A percentile compares a stretch with the other conserved stretches of the same genome.
Conservation (phyloP, 1,284 basidiomycete species). For the Papiliotrema nemorosa region DNA sequence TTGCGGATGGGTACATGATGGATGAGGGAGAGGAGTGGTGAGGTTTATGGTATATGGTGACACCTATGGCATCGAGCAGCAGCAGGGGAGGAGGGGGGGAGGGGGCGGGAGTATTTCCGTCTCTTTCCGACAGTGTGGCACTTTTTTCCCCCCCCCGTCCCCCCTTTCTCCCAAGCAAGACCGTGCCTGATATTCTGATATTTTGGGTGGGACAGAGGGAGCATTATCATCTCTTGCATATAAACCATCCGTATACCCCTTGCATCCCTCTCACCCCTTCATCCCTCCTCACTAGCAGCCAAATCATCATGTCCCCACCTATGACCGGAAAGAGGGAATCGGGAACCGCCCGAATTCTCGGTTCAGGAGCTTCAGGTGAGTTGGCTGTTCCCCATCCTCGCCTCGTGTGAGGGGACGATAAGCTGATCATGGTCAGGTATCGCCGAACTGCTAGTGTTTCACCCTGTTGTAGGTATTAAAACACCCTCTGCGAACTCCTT, state of each 20-base stretch:
- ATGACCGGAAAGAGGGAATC: slow-evolving; percentile 60
- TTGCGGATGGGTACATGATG: slow-evolving; percentile 74
- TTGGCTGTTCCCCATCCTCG: not conserved
- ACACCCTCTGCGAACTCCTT: not conserved
- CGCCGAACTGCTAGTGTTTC: slow-evolving; percentile 88
- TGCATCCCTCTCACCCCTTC: too few species aligned
- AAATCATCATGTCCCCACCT: slow-evolving; percentile 39
- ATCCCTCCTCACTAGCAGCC: not conserved
- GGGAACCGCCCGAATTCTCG: slow-evolving; percentile 82
- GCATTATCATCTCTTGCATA: too few species aligned
- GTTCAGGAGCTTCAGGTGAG: slow-evolving; percentile 83
- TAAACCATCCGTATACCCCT: too few species aligned
- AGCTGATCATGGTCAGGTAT: slow-evolving; percentile 60
- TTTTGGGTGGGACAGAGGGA: not conserved
- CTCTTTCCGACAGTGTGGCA: slow-evolving; percentile 1
- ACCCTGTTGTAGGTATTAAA: slow-evolving; percentile 59
- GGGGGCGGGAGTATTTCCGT: not conserved
- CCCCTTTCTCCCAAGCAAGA: not conserved
- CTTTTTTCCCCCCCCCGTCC: not conserved
- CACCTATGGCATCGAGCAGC: not conserved
- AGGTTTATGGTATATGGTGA: not conserved
- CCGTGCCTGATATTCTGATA: not conserved
- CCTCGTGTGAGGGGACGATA: not conserved
- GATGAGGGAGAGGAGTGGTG: slow-evolving; percentile 1
- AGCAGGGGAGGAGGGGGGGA: not conserved